Conservation (phyloP, 176 grass and related monocot species). For the Otatea glauca region DNA sequence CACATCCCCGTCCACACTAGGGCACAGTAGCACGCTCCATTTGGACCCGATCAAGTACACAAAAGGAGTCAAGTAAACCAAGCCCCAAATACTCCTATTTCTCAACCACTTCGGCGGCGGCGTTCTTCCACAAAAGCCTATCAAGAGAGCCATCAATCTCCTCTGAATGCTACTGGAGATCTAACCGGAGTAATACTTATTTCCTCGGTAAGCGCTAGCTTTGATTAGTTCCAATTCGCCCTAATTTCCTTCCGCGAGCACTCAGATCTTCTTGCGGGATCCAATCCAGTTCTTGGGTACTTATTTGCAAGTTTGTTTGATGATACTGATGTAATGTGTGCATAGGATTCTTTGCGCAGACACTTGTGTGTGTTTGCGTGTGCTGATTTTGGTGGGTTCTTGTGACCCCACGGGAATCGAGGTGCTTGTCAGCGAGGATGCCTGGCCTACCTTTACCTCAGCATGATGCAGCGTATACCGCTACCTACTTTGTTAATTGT, state of each 20-base stretch:
- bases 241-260: neutral
- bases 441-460: conserved; percentile 62
- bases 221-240: neutral
- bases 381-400: conserved; percentile 31
- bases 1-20: neutral
- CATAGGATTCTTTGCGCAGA: conserved; percentile 26
- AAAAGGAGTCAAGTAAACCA: conserved; percentile 5
- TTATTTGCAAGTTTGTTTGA: conserved; percentile 11
- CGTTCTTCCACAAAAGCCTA: neutral
- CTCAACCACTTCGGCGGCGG: neutral
- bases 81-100: conserved; percentile 4
- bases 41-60: neutral
- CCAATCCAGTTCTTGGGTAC: conserved; percentile 20
- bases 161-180: conserved; percentile 20
- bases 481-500: conserved; percentile 2
- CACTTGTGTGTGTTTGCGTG: neutral
- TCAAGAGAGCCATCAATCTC: conserved; percentile 25
- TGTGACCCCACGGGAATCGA: conserved; percentile 3
- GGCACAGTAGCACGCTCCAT: neutral
- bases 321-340: conserved; percentile 38
- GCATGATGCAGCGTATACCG: conserved; percentile 55
- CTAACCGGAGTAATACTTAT: conserved; percentile 19
- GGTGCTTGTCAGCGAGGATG: conserved; percentile 54
- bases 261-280: conserved; percentile 36
- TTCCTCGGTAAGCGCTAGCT: conserved; percentile 18